Base-by-base conservation (phyloP, 768 basidiomycete species). In the Trametes cubensis region DNA sequence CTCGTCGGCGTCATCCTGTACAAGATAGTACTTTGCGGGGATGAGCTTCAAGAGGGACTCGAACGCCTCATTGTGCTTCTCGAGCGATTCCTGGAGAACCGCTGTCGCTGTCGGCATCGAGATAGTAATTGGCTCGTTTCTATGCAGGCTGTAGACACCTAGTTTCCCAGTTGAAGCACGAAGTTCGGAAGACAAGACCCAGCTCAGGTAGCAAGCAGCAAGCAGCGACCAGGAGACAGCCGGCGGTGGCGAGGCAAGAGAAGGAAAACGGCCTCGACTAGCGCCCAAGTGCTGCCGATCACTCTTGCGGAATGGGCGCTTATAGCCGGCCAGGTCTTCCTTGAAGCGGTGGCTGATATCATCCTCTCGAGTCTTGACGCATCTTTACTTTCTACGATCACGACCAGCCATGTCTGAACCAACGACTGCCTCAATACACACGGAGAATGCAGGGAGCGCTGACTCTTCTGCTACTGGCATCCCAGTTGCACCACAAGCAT, bases 11-110 rank as follows among this genome's bases (percentile, higher is more conserved):
- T 84, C 83, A 20, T 90, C 88, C 42, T 79, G 81, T 2, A 85
- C 82, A 51, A 97, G 78, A 75, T 98, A 98, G 73, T 90, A 94
- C 77, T 89, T 89, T 6, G 95, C 83, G 0, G 96, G 96, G 58
- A 98, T 97, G 48, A 97, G 83, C 42, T 81, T 85, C 2, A 97
- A 79, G 5, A 98, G 79, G 0, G 85, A 79, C 70, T 95, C 93
- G 68, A 99, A 98, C 0, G 87, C 85, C 26, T 83, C 84, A 71
- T 98, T 97, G 76, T 97, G 94, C 44, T 78, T 78, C 74, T 94
- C 90, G 51, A 98, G 76, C 4, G 90, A 92, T 10, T 77, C 73
- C 47, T 81, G 79, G 18, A 92, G 80, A 0, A 71, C 75, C 18
- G 77, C 72, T 21, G 74, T 70, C 18, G 84, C 63, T 17, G 86